Conservation (phyloP, 2,329 filamentous ascomycete species). For the Xylaria sp. region DNA sequence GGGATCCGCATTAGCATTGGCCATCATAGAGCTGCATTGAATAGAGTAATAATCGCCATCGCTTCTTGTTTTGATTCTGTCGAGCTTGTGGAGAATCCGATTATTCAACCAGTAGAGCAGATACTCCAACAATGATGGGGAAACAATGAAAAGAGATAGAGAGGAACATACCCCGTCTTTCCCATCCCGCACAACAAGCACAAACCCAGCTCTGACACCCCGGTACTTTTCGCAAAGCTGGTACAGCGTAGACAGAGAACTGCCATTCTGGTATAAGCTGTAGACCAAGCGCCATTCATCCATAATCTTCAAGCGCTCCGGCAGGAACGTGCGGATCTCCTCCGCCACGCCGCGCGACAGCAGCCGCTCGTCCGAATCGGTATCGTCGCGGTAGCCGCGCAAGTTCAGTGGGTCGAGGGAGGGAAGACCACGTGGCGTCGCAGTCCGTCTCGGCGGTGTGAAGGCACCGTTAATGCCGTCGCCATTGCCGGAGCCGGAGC, state of each 20-base stretch:
- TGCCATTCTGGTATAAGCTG: slow-evolving; percentile 86
- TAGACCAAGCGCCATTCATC: slow-evolving; percentile 86
- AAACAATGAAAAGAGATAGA: neutral
- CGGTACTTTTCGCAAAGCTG: slow-evolving; percentile 65
- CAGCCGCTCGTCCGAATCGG: slow-evolving; percentile 56
- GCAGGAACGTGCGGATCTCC: slow-evolving; percentile 85
- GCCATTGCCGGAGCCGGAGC: slow-evolving; percentile 21
- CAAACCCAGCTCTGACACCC: slow-evolving; percentile 73
- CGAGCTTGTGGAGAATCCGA: neutral
- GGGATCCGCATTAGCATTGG: neutral
- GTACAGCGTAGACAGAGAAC: slow-evolving; percentile 81
- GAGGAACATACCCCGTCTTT: slow-evolving; percentile 59
- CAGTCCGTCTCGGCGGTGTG: slow-evolving; percentile 29
- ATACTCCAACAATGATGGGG: neutral
- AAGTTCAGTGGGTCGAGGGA: slow-evolving; percentile 78
- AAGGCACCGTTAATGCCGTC: slow-evolving; percentile 56
- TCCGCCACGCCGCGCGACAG: slow-evolving; percentile 73
- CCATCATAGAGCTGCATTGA: too few species aligned
- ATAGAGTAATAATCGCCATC: too few species aligned
- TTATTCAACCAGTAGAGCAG: neutral
- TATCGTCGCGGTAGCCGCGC: slow-evolving; percentile 58
- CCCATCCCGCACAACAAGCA: slow-evolving; percentile 78
- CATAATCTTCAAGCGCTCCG: slow-evolving; percentile 77
- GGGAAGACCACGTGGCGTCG: slow-evolving; percentile 64
- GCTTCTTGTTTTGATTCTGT: slow-evolving; percentile 3